These are phyloP conservation scores for Penicillium steckii DNA, from an alignment of 495 filamentous ascomycete species.

Conservation along the genomic window DNA sequence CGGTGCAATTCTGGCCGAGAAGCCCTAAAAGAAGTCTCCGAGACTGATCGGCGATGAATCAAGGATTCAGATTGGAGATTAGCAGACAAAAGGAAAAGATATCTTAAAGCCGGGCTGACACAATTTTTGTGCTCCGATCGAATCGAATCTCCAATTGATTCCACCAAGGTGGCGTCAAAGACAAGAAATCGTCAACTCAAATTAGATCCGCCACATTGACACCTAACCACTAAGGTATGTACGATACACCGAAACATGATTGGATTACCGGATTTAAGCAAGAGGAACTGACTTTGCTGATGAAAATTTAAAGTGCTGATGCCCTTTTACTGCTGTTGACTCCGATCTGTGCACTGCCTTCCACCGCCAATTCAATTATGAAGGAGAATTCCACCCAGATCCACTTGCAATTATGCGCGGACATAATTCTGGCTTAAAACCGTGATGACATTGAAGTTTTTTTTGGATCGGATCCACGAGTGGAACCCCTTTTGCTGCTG, in stretches of 20 bases:
- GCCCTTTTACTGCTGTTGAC: neutral
- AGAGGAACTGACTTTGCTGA: neutral
- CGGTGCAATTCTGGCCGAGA: neutral
- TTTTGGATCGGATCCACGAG: constrained; percentile 8
- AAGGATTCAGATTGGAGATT: too few species aligned
- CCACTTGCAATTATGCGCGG: constrained; percentile 5
- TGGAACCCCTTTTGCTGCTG: constrained; percentile 48
- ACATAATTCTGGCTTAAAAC: constrained; percentile 12
- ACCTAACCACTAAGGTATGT: neutral
- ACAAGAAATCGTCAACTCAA: neutral
- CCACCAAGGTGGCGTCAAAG: neutral
- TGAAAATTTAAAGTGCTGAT: neutral
- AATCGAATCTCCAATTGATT: neutral
- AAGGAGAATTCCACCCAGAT: neutral
- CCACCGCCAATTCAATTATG: neutral
- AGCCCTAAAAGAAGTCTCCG: neutral
- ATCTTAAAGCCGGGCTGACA: neutral
- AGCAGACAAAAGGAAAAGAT: neutral
- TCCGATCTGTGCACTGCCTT: neutral
- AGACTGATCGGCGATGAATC: too few species aligned
- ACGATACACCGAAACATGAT: neutral
- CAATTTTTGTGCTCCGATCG: neutral
- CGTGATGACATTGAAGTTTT: constrained; percentile 15
- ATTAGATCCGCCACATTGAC: neutral
- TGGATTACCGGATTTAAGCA: neutral